These are phyloP conservation scores for Pichia eremophila DNA, from an alignment of 805 yeast species.

Conservation along the genomic window DNA sequence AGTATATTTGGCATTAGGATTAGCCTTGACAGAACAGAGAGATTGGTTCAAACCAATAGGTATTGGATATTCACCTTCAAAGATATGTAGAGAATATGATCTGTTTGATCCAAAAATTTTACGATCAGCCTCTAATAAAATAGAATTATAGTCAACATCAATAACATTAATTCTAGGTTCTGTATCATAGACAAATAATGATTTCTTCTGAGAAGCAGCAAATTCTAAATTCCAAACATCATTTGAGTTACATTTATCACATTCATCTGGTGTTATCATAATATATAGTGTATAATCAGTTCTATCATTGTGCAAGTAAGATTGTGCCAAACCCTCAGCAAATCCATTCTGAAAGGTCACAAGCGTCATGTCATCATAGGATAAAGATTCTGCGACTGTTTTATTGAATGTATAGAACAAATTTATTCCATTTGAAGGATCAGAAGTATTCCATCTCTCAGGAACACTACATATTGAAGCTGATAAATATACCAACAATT, in stretches of 20 bases:
- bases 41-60: constrained; percentile 39
- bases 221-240: constrained; percentile 51
- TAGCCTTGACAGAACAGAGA: constrained; percentile 63
- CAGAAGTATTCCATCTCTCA: constrained; percentile 5
- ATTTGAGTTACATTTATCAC: constrained; percentile 12
- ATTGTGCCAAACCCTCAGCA: constrained; percentile 15
- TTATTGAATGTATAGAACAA: constrained; percentile 21
- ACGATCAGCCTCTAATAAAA: constrained; percentile 50
- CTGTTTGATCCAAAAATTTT: constrained; percentile 1
- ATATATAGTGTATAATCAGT: constrained; percentile 11
- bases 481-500: constrained; percentile 39
- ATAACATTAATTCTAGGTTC: constrained; percentile 45
- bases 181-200: constrained; percentile 63
- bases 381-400: constrained; percentile 7
- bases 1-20: background rate
- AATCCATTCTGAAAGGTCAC: constrained; percentile 19
- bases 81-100: constrained; percentile 36
- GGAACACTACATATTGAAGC: constrained; percentile 41
- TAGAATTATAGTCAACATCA: constrained; percentile 64
- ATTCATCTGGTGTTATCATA: constrained; percentile 17
- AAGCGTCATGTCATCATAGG: constrained; percentile 8
- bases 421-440: constrained; percentile 16
- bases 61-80: constrained; percentile 31
- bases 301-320: constrained; percentile 3
- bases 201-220: constrained; percentile 54